Percentiles rank a stretch among this genome's conserved stretches.
Conservation (phyloP, 2,329 filamentous ascomycete genomes). For the Pseudonectria buxi region DNA sequence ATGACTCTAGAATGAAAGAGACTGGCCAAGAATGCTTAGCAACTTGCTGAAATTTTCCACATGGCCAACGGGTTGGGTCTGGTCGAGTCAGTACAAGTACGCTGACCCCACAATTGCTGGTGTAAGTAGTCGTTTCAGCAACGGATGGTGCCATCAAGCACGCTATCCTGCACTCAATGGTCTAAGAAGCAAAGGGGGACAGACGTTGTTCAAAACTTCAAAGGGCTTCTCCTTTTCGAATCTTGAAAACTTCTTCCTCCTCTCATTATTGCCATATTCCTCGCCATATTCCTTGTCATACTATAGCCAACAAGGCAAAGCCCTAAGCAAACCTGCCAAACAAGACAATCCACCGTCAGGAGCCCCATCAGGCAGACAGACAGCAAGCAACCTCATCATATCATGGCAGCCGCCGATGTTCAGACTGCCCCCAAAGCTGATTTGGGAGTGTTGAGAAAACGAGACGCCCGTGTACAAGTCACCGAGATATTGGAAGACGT, state of each 20-base stretch:
- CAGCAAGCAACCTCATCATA: constrained; percentile 2
- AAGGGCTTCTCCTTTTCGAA: constrained; percentile 2
- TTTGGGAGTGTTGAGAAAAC: constrained; percentile 19
- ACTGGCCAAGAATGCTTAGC: no score
- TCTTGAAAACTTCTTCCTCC: no score
- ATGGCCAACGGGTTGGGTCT: no score
- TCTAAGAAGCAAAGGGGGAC: constrained; percentile 10
- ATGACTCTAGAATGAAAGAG: no score
- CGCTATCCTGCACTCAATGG: constrained; percentile 23
- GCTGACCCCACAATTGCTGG: constrained; percentile 15
- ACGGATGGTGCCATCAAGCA: constrained; percentile 24
- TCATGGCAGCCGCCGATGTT: constrained; percentile 23
- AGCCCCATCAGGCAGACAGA: not conserved
- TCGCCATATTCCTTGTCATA: no score
- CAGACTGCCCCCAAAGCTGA: constrained; percentile 17
- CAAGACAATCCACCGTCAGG: no score
- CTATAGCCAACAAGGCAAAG: no score
- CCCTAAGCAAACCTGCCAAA: no score
- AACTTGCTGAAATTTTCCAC: no score
- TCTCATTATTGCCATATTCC: no score
- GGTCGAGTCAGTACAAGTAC: no score
- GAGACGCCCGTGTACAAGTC: constrained; percentile 19
- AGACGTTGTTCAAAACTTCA: constrained; percentile 9
- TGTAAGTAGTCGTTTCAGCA: constrained; percentile 9
- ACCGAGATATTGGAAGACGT: constrained; percentile 15